These are phyloP conservation scores for Hondaea fermentalgiana DNA, from an alignment of 108 stramenopile species.

Conservation along the genomic window DNA sequence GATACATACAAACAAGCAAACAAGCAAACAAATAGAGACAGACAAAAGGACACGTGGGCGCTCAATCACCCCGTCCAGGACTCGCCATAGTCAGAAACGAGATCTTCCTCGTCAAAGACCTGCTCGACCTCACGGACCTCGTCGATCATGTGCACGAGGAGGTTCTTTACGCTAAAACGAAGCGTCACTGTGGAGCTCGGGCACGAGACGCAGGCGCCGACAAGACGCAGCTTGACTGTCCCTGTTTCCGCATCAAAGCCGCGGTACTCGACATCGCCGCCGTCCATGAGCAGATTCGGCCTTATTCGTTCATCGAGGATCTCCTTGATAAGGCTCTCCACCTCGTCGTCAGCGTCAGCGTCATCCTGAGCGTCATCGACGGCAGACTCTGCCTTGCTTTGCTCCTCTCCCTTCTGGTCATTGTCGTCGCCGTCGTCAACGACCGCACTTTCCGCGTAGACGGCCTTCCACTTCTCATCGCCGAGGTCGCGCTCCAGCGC, in stretches of 20 bases:
- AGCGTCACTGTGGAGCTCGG: conserved; percentile 88
- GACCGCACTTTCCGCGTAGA: background rate
- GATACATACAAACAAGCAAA: too few species aligned
- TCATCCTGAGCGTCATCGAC: background rate
- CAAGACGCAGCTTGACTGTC: conserved; percentile 62
- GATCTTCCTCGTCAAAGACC: conserved; percentile 63
- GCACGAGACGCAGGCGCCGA: conserved; percentile 89
- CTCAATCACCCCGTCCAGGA: background rate
- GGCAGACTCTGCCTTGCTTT: background rate
- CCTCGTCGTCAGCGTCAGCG: conserved; percentile 83
- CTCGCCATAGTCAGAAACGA: background rate
- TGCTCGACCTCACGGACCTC: conserved; percentile 84
- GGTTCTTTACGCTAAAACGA: conserved; percentile 94
- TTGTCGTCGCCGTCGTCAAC: too few species aligned
- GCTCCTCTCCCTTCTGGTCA: too few species aligned
- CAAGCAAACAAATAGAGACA: too few species aligned
- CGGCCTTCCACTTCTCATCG: background rate
- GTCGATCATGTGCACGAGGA: conserved; percentile 96
- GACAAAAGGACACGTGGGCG: too few species aligned
- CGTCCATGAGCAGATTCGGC: conserved; percentile 95
- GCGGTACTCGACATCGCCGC: conserved; percentile 78
- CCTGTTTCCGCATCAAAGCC: conserved; percentile 72
- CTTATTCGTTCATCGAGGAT: conserved; percentile 89
- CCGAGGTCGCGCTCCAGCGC: background rate
- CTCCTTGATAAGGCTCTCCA: conserved; percentile 97